These are phyloP conservation scores for Fusarium heterosporum DNA, from an alignment of 2,329 filamentous ascomycete genomes.

Conservation along the genomic window DNA sequence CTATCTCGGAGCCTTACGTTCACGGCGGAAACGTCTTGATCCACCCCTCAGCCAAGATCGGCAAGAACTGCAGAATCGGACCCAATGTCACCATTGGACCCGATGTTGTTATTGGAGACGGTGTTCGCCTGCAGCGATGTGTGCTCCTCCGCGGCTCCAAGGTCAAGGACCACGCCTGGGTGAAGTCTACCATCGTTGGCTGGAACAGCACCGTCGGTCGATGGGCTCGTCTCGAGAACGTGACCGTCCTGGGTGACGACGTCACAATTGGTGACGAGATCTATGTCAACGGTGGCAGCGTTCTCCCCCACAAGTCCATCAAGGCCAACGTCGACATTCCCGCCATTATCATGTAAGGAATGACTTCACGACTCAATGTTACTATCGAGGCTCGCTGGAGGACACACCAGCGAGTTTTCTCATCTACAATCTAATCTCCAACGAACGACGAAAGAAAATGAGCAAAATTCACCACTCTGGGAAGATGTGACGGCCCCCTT, in stretches of 20 bases:
- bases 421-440: slow-evolving; percentile 34
- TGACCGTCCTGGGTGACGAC: slow-evolving; percentile 97
- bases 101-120: slow-evolving; percentile 91
- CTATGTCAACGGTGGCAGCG: slow-evolving; percentile 96
- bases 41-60: slow-evolving; percentile 93
- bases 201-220: slow-evolving; percentile 97
- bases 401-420: slow-evolving; percentile 37
- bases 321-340: slow-evolving; percentile 94
- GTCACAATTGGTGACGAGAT: slow-evolving; percentile 98
- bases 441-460: slow-evolving; percentile 38
- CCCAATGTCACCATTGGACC: slow-evolving; percentile 97
- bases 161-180: slow-evolving; percentile 98
- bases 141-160: slow-evolving; percentile 90
- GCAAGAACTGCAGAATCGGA: slow-evolving; percentile 97
- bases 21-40: slow-evolving; percentile 96
- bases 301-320: slow-evolving; percentile 98
- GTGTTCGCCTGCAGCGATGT: slow-evolving; percentile 92
- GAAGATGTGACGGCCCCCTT: slow-evolving; percentile 46
- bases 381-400: slow-evolving; percentile 30
- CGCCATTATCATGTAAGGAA: slow-evolving; percentile 74
- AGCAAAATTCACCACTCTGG: slow-evolving; percentile 47
- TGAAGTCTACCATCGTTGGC: slow-evolving; percentile 98
- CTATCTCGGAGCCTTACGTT: slow-evolving; percentile 80
- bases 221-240: slow-evolving; percentile 97
- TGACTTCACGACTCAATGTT: slow-evolving; percentile 13